Evolutionary conservation across 768 basidiomycete genomes (phyloP), one percentile per base, ranked within the genome.

Genomic region (Tephrocybe sp.): DNA sequence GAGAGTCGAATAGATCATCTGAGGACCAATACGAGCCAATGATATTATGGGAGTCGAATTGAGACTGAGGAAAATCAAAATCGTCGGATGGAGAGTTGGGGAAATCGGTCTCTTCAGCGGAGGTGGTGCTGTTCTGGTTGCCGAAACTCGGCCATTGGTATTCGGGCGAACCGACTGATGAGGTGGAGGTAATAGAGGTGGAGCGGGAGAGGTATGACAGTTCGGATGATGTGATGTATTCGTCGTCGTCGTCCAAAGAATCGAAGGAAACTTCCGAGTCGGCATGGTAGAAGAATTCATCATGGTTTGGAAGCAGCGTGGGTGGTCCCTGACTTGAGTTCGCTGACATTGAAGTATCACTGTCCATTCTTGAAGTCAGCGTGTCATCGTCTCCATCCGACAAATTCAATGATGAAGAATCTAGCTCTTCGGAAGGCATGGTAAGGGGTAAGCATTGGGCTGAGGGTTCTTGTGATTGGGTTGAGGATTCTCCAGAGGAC

Each of bases 171-270:
- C 59, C 60, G 39, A 55, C 56, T 0, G 71, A 71, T 18, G 64
- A 69, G 41, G 60, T 59, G 6, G 72, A 71, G 8, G 66, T 61
- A 12, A 55, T 54, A 4, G 78, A 78, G 4, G 71, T 59, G 10
- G 77, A 71, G 25, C 71, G 70, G 54, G 78, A 76, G 52, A 73
- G 64, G 4, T 71, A 68, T 51, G 60, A 67, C 52, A 59, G 64
- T 45, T 62, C 68, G 31, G 62, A 61, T 47, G 61, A 49, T 33
- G 64, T 61, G 38, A 51, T 45, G 50, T 45, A 41, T n/a, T n/a
- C n/a, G 18, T 51, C 50, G 25, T 51, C 43, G 29, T 50, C 50
- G 19, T 51, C 50, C 31, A 41, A 19, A 23, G 44, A 51, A 38
- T 54, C 58, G 15, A 57, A 12, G 19, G 53, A 59, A 23, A 48